Base-by-base conservation (phyloP, 2,329 filamentous ascomycete species). In the Tolypocladium ovalisporum region DNA sequence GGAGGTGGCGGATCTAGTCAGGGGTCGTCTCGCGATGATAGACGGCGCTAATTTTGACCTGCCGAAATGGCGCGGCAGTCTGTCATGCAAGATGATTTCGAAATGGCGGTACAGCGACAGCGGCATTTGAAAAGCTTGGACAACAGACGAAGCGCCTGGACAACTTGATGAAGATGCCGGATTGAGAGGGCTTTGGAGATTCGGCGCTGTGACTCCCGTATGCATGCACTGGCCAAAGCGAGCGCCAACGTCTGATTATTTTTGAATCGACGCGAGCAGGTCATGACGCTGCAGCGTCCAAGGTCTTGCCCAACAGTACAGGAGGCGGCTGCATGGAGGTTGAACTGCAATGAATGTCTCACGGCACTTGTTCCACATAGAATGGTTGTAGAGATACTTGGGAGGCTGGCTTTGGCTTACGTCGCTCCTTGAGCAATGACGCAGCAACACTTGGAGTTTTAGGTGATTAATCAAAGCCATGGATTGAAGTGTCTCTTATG, bases 1-100 rank as follows among this genome's bases (percentile, higher is more conserved):
- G 62, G 68, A 6, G 59, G 62, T n/a, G 65, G 67, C 56, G 63
- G 66, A 19, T 64, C 65, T 15, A 60, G 61, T 8, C 62, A 64
- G 40, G 65, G 68, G 32, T 62, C 67, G 17, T 63, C 65, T 34
- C 66, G 69, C 24, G 68, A 70, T 29, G 65, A 64, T 57, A 63
- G 64, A 53, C 66, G 65, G 51, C 60, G 63, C 54, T 70, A 68
- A 65, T 58, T 57, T 32, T 36, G 22, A n/a, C 47, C 47, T 35
- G n/a, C n/a, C n/a, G n/a, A n/a, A n/a, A n/a, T n/a, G n/a, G n/a
- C n/a, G n/a, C n/a, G n/a, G n/a, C n/a, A n/a, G n/a, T n/a, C n/a
- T n/a, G n/a, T n/a, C n/a, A n/a, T n/a, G n/a, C n/a, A n/a, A n/a
- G n/a, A n/a, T n/a, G n/a, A n/a, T n/a, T n/a, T n/a, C n/a, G n/a